A percentile compares a stretch with the other conserved stretches of the same genome.
These are phyloP conservation scores for Tulasnella calospora DNA, from an alignment of 768 basidiomycete genomes.

Conservation along the genomic window DNA sequence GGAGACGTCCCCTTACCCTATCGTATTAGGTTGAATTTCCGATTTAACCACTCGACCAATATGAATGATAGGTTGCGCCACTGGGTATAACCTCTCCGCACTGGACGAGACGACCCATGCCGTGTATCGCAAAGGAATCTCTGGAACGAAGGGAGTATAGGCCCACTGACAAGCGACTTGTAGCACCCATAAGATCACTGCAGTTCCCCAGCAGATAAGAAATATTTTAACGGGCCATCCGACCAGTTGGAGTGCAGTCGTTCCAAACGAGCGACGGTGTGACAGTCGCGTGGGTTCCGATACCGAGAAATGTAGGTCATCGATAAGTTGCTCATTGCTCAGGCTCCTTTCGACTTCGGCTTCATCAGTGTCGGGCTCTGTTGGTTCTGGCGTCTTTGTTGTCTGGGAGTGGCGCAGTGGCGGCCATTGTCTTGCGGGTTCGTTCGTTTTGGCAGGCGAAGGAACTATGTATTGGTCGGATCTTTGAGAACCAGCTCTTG, in stretches of 20 bases:
- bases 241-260: not conserved
- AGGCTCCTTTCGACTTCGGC: not conserved
- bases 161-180: not conserved
- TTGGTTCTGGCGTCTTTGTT: not conserved
- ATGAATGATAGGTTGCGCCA: not conserved
- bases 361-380: not conserved
- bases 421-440: not conserved
- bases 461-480: not conserved
- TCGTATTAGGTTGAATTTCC: not conserved
- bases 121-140: not conserved
- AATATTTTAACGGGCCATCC: not conserved
- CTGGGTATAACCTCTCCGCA: not conserved
- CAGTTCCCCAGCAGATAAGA: not conserved
- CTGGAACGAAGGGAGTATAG: not conserved
- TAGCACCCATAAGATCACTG: not conserved
- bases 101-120: not conserved
- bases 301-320: not conserved
- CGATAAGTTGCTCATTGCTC: not conserved
- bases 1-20: not conserved
- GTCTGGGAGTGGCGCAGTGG: not conserved
- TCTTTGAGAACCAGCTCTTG: conserved; percentile 2
- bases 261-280: not conserved
- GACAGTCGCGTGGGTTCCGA: not conserved
- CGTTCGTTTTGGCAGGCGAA: not conserved
- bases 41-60: not conserved